Base-by-base conservation (phyloP, 257 asterid genomes). In the Ajuga chamaepitys region DNA sequence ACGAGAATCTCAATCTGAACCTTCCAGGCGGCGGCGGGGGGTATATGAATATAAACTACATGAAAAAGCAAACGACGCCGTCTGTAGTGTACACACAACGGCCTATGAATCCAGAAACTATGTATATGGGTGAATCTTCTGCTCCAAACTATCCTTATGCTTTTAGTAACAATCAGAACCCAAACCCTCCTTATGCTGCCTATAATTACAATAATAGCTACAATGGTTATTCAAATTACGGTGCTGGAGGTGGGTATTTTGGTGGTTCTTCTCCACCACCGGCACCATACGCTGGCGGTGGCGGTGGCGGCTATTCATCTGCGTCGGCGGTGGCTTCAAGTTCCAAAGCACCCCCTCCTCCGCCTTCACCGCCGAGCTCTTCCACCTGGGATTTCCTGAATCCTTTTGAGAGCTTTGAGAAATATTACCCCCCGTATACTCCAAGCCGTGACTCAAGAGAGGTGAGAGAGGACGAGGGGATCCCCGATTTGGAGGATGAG, bases 401-500 rank as follows among this genome's bases (percentile, higher is more conserved):
- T 54, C 97, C 95, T 0, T 94, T 94, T 52, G 96, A 88, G 75
- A 82, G 78, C 69, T 83, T 69, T 61, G 99, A 89, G 58, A 87
- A 77, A 53, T 80, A 54, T 64, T 88, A 90, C 48, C 85, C 84
- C 1, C 64, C 94, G 0, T 80, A 82, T 68, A 76, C 97, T 2
- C 87, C 95, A 0, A 89, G 96, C 72, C 82, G 92, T 5, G 87
- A 87, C 61, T 89, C 86, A 2, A 81, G 88, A 68, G 97, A 87
- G 70, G 85, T 93, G 66, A 88, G 99, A 56, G 96, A 88, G 81
- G 97, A 90, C 74, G 99, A 94, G 74, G 97, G 97, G 26, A 94
- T 94, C 24, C 99, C 99, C 12, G 97, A 94, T 60, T 84, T 94
- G 80, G 99, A 90, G 74, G 99, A 94, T 20, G 99, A 90, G 65